These are phyloP conservation scores for Pyracantha coccinea DNA, from an alignment of 331 rosid genomes.

Conservation along the genomic window DNA sequence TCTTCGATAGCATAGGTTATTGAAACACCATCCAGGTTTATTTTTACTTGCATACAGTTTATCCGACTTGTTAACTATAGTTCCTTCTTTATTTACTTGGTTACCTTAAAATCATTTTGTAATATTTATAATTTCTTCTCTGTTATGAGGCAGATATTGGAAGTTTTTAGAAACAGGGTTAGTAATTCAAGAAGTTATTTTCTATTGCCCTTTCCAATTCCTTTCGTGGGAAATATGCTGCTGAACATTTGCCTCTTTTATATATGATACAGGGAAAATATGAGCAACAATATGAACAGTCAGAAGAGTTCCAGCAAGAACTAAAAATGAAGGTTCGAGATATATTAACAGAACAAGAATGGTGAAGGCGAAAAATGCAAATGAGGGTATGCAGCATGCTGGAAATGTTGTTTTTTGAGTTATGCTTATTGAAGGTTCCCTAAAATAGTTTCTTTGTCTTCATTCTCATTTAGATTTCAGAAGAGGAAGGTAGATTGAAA, in stretches of 20 bases:
- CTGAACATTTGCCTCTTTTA: conserved; percentile 6
- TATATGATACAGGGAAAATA: conserved; percentile 71
- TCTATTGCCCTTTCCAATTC: not conserved
- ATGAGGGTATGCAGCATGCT: conserved; percentile 62
- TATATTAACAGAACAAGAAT: conserved; percentile 92
- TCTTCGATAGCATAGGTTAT: not conserved
- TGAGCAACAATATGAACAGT: conserved; percentile 67
- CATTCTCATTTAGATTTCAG: conserved; percentile 61
- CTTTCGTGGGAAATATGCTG: conserved; percentile 3
- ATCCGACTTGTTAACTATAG: not conserved
- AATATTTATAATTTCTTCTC: not conserved
- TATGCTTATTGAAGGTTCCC: not conserved
- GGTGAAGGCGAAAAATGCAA: conserved; percentile 97
- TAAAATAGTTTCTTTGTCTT: conserved; percentile 12
- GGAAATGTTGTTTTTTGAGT: not conserved
- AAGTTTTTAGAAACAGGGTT: not conserved
- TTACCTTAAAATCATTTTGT: not conserved
- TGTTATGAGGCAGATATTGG: not conserved
- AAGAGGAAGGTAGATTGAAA: conserved; percentile 97
- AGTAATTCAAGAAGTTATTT: not conserved
- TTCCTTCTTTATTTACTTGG: not conserved
- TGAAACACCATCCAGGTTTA: not conserved
- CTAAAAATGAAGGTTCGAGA: conserved; percentile 86
- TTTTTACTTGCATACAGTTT: not conserved
- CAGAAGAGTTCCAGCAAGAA: conserved; percentile 85